phyloP scores from a whole-genome alignment of 2,329 filamentous ascomycete species.

The Sclerotinia nivalis region DNA sequence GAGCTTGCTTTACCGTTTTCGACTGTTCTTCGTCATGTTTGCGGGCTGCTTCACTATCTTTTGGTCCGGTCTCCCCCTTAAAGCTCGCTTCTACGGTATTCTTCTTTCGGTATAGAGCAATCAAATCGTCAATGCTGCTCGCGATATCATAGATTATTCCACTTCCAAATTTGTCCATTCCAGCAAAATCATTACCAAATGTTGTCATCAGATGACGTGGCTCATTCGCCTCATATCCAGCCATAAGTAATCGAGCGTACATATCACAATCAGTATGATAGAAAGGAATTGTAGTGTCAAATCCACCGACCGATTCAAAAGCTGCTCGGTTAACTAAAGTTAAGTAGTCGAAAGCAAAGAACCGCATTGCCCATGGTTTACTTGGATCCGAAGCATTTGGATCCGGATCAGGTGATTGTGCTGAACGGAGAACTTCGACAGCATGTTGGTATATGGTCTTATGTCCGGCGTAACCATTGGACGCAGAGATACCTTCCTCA shows the following conservation, averaged over 20 bases:
- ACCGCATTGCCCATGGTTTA: conserved; percentile 51
- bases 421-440: conserved; percentile 16
- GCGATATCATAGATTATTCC: conserved; percentile 51
- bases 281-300: conserved; percentile 60
- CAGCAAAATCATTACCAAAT: conserved; percentile 12
- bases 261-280: conserved; percentile 60
- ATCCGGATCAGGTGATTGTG: conserved; percentile 15
- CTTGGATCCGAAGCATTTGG: conserved; percentile 18
- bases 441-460: conserved; percentile 22
- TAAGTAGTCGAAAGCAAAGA: conserved; percentile 60
- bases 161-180: conserved; percentile 41
- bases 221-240: conserved; percentile 44
- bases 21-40: not conserved
- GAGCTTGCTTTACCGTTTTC: not conserved
- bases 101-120: conserved; percentile 49
- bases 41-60: conserved; percentile 9
- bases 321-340: conserved; percentile 56
- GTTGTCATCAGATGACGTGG: conserved; percentile 16
- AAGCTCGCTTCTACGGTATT: conserved; percentile 39
- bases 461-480: not conserved
- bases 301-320: conserved; percentile 50
- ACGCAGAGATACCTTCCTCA: not conserved
- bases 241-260: conserved; percentile 52
- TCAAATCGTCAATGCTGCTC: conserved; percentile 48
- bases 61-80: conserved; percentile 37